These are phyloP conservation scores for Pseudonitzschia pungens DNA, from an alignment of 108 stramenopile species.

Conservation along the genomic window DNA sequence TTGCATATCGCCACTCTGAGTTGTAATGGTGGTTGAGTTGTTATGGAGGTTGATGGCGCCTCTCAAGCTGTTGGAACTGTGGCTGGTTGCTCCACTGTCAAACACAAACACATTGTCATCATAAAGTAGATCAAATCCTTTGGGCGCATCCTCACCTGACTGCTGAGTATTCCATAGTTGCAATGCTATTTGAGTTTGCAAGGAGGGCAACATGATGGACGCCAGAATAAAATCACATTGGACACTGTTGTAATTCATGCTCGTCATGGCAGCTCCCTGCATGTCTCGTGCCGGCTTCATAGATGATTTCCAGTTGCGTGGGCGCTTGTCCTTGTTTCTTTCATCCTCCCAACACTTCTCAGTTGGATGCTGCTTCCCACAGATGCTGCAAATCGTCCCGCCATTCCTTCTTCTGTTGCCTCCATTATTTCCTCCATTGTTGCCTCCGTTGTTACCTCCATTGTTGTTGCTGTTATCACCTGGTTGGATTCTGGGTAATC, in stretches of 20 bases:
- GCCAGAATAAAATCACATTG: too few relatives aligned
- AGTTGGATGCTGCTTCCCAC: background rate
- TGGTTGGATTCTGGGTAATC: too few relatives aligned
- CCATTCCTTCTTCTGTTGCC: too few relatives aligned
- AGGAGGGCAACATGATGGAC: background rate
- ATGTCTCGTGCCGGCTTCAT: background rate
- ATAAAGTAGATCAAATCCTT: background rate
- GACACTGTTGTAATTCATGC: too few relatives aligned
- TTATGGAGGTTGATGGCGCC: background rate
- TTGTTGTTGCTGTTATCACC: too few relatives aligned
- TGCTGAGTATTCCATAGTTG: background rate
- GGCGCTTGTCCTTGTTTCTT: background rate
- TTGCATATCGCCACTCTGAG: background rate
- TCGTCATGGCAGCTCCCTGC: background rate
- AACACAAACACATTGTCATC: slow-evolving; percentile 1
- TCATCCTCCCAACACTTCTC: background rate
- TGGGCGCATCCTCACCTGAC: background rate
- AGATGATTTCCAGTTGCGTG: background rate
- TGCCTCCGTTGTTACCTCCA: background rate
- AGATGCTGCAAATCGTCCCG: background rate
- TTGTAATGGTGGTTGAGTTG: background rate
- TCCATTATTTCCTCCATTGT: too few relatives aligned
- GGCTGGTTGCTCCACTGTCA: background rate
- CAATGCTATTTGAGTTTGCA: background rate
- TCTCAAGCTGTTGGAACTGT: background rate